Evolutionary conservation across 2,329 filamentous ascomycete species (phyloP).

Genomic region (Basipetospora sp.): DNA sequence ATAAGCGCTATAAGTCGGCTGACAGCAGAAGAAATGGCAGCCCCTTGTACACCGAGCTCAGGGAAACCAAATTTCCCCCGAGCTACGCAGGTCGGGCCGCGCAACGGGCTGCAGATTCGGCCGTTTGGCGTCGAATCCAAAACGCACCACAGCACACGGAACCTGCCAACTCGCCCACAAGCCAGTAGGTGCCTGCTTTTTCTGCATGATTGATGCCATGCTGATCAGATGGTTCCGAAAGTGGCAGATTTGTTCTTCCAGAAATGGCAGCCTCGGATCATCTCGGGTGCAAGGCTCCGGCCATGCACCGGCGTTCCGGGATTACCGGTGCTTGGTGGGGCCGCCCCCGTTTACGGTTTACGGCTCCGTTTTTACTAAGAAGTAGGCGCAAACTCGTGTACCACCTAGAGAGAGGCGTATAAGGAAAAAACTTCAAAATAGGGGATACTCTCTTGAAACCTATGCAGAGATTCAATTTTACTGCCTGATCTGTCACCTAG

Average conservation of each 20-base stretch:
- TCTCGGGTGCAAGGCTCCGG: background rate
- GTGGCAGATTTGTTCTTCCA: constrained; percentile 1
- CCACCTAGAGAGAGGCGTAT: background rate
- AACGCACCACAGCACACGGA: too few relatives aligned
- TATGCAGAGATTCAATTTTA: too few relatives aligned
- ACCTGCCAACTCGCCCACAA: too few relatives aligned
- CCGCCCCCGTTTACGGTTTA: background rate
- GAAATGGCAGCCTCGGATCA: constrained; percentile 1
- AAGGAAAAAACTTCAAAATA: background rate
- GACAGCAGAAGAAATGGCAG: too few relatives aligned
- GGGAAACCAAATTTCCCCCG: too few relatives aligned
- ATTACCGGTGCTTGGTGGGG: background rate
- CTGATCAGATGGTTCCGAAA: background rate
- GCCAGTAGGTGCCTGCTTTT: too few relatives aligned
- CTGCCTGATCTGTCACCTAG: background rate
- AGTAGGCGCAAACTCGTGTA: background rate
- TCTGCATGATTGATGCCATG: background rate
- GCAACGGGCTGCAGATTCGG: too few relatives aligned
- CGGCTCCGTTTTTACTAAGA: background rate
- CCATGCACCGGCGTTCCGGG: background rate
- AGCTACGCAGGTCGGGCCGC: too few relatives aligned
- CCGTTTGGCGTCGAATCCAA: too few relatives aligned
- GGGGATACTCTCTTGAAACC: background rate
- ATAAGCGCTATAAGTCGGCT: too few relatives aligned
- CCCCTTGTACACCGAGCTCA: too few relatives aligned